Evolutionary conservation across 495 filamentous ascomycete genomes (phyloP), one percentile per base, ranked within the genome.

Genomic region (Neurospora sp.): DNA sequence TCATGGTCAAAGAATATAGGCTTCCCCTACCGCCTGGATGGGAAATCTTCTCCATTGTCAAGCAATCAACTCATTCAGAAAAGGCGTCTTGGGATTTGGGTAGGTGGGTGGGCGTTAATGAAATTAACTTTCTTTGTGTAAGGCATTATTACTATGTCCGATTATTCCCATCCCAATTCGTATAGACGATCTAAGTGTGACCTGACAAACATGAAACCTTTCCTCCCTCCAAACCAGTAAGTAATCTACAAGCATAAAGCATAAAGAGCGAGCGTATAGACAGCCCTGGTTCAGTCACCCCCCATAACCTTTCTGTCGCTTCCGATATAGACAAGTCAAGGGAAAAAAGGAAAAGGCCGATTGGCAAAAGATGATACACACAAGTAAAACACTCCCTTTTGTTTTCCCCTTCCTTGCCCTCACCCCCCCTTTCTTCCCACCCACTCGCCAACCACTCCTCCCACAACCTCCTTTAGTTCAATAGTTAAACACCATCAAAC

Each of bases 401-500:
- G 17, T 59, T 66, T 2, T n/a, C n/a, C n/a, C n/a, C 6, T 34
- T 11, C 38, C 13, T 34, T 62, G 28, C 19, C 54, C 28, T 17
- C 11, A 24, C n/a, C 43, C n/a, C n/a, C n/a, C 24, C 24, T 28
- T 42, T 2, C 39, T 40, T 40, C 39, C 39, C 39, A 40, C 11
- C 2, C 39, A 11, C 39, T 40, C n/a, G n/a, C n/a, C n/a, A n/a
- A n/a, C n/a, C 37, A 10, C 37, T 8, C 7, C 1, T 19, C 4
- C 39, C 4, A n/a, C n/a, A n/a, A n/a, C 9, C 19, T 45, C 2
- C 21, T 48, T 11, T 13, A 13, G 13, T 48, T 79, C 83, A 92
- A 86, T 89, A 92, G 38, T 89, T 90, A 79, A 93, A 93, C 1
- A 89, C 90, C 91, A 93, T 93, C 77, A 93, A 84, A 31, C 89